Evolutionary conservation across 1,284 basidiomycete genomes (phyloP), one percentile per base, ranked within the genome.

Genomic region (Heterobasidion occidentale): DNA sequence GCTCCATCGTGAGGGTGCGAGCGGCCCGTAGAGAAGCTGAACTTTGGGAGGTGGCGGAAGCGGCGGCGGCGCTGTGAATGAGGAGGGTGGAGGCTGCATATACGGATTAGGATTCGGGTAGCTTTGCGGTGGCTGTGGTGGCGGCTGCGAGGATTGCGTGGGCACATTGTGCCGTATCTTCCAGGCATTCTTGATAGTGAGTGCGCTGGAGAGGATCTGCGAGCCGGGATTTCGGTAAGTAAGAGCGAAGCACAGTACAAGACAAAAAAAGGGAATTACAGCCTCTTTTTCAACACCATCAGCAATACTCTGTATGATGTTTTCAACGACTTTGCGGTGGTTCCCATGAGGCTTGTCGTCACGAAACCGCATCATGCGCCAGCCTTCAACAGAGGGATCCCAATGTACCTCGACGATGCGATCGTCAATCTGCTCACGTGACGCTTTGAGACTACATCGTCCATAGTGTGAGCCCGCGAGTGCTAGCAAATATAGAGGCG

Each of bases 391-490:
- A 7, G 70, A 67, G 8, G 77, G 60, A 64, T 96, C 89, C 96
- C 97, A 99, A 57, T 85, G 83, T 20, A 95, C 94, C 69, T 99
- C 97, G 34, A 98, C 90, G 52, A 99, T 83, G 8, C 95, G 83
- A 67, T 98, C 94, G 67, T 99, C 94, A 59, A 88, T 79, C 68
- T 99, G 94, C 66, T 95, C 90, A 5, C 87, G 86, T 0, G 84
- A 83, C 3, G 75, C 71, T 67, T 98, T 98, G 78, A 95, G 80
- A 62, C 94, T 97, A 67, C 0, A 55, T 36, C 60, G 52, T 47
- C 27, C 27, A 27, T 1, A 4, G 27, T 27, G 27, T 27, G 27
- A 27, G 27, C 36, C 17, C 20, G 45, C n/a, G 15, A 46, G 20
- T 46, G 11, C 9, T 15, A 9, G 45, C 14, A 15, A 7, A 46